Evolutionary conservation across 495 filamentous ascomycete genomes (phyloP), one percentile per base, ranked within the genome.

Genomic region (Oleoguttula mirabilis): DNA sequence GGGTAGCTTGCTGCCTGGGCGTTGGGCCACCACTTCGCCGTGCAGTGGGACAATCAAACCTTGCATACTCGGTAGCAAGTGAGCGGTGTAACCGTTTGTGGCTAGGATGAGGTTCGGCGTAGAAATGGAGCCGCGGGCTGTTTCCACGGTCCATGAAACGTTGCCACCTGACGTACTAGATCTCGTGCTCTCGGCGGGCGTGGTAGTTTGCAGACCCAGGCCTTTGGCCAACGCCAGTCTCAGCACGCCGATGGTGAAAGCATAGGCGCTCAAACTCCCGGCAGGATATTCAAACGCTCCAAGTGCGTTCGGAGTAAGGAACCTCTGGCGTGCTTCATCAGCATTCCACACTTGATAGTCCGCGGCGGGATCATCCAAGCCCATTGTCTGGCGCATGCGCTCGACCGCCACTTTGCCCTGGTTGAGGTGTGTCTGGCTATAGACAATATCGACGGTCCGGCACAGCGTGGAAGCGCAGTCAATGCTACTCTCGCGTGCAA

Each of bases 21-120:
- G 56, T 32, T 79, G 80, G 5, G 76, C 73, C 0, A 72, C 72
- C 34, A 84, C 71, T 46, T 80, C 77, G n/a, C 77, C 77, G 20
- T 79, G 68, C 14, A 82, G 57, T 1, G 80, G 81, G 3, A 84
- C 70, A 35, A 84, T 74, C 14, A 68, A 50, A n/a, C 71, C 68
- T 41, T 69, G 67, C 38, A 84, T 71, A 15, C 61, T 51, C 3
- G 70, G 66, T 30, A 71, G 64, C 10, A 85, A 58, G 12, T 60
- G 63, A 1, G 76, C 71, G 2, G 78, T 76, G 51, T 84, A 84
- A 17, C 75, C 82, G 43, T 87, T 87, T 22, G 79, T 85, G 20
- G 80, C 82, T 35, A 83, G 55, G 7, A 85, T 64, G 2, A 85
- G 65, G 32, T 66, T 70, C 19, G 46, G 46, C 0, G 79, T 66